phyloP scores from a whole-genome alignment of 192 early-diverging fungal species.

The Linnemannia hyalina region DNA sequence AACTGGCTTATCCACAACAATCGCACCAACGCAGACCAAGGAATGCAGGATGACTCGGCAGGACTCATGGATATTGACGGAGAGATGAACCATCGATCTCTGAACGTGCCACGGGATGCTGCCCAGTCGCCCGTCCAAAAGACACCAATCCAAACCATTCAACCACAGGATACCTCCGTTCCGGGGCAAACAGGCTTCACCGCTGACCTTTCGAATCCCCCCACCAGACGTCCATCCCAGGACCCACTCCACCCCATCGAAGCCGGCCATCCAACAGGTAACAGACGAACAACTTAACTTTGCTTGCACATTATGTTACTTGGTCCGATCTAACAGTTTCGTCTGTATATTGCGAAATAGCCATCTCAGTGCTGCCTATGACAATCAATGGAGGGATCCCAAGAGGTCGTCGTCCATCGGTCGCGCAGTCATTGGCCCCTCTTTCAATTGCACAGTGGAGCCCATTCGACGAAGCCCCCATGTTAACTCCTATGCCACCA shows the following conservation, averaged over 20 bases:
- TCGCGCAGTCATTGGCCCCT: not conserved
- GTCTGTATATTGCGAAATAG: not conserved
- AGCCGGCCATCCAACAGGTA: slow-evolving; percentile 38
- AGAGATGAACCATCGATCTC: slow-evolving; percentile 15
- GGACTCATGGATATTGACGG: not conserved
- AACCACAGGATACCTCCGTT: not conserved
- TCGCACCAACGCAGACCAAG: not conserved
- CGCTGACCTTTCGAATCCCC: not conserved
- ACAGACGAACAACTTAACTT: not conserved
- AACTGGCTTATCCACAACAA: slow-evolving; percentile 35
- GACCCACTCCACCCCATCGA: slow-evolving; percentile 34
- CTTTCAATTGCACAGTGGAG: not conserved
- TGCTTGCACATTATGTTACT: not conserved
- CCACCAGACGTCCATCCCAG: slow-evolving; percentile 3
- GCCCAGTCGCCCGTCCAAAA: not conserved
- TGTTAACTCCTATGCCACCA: not conserved
- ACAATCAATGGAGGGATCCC: not conserved
- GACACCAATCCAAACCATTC: not conserved
- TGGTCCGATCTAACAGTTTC: not conserved
- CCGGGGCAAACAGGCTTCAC: not conserved
- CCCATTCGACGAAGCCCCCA: not conserved
- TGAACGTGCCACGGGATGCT: slow-evolving; percentile 9
- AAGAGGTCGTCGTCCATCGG: not conserved
- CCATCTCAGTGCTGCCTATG: not conserved
- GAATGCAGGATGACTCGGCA: not conserved